A percentile compares a stretch with the other conserved stretches of the same genome.
Conservation (phyloP, 2,329 filamentous ascomycete species). For the Microdochium trichocladiopsis region DNA sequence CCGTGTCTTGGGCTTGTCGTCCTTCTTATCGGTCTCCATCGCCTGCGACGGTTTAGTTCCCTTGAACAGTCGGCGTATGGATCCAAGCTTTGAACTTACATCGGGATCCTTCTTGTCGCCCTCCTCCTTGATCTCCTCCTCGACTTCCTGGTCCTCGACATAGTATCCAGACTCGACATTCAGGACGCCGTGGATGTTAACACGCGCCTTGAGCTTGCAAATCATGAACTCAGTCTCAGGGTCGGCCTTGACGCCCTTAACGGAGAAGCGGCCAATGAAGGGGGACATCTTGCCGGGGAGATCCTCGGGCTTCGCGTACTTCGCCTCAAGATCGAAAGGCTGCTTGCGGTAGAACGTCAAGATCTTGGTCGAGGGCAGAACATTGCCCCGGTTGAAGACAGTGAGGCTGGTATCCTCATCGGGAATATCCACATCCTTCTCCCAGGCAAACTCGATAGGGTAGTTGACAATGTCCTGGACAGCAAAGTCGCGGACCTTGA, state of each 20-base stretch:
- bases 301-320: conserved; percentile 78
- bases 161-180: conserved; percentile 98
- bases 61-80: not conserved
- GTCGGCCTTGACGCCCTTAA: conserved; percentile 94
- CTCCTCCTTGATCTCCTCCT: conserved; percentile 76
- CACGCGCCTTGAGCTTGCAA: conserved; percentile 96
- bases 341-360: conserved; percentile 99
- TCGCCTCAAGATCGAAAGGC: conserved; percentile 90
- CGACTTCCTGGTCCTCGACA: conserved; percentile 94
- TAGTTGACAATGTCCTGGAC: conserved; percentile 97
- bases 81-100: conserved; percentile 45
- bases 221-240: conserved; percentile 98
- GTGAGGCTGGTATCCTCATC: conserved; percentile 97
- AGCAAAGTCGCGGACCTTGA: conserved; percentile 96
- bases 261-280: conserved; percentile 96
- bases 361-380: conserved; percentile 97
- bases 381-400: conserved; percentile 95
- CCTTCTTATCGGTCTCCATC: conserved; percentile 76
- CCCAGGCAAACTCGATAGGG: conserved; percentile 98
- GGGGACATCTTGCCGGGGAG: conserved; percentile 87
- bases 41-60: conserved; percentile 26
- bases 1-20: conserved; percentile 69
- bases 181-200: conserved; percentile 93
- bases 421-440: conserved; percentile 96
- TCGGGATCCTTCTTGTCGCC: conserved; percentile 61